Percentiles rank a stretch among this genome's conserved stretches.
phyloP scores from a whole-genome alignment of 2,329 filamentous ascomycete species.

The Stagonosporopsis vannaccii region DNA sequence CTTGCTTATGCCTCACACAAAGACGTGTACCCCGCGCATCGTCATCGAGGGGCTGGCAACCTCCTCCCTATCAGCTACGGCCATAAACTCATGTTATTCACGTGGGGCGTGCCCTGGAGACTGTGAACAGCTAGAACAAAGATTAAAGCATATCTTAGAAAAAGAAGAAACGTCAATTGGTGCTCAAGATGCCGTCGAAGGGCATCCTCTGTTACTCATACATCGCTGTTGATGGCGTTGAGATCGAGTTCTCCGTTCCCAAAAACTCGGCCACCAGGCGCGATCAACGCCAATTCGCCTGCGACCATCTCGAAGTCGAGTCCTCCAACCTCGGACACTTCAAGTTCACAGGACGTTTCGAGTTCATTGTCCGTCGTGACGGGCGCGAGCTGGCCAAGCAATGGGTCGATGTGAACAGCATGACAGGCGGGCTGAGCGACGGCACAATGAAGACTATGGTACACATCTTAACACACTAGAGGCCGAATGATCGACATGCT shows the following conservation, averaged over 20 bases:
- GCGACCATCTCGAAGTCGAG: slow-evolving; percentile 57
- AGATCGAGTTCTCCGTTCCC: slow-evolving; percentile 57
- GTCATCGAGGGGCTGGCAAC: slow-evolving; percentile 5
- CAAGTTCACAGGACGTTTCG: slow-evolving; percentile 56
- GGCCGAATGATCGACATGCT: neutral
- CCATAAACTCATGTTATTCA: neutral
- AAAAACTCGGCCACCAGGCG: slow-evolving; percentile 41
- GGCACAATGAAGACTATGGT: slow-evolving; percentile 46
- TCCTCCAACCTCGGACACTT: slow-evolving; percentile 53
- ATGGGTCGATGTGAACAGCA: slow-evolving; percentile 56
- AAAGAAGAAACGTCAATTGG: neutral
- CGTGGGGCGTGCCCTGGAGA: neutral
- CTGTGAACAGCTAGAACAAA: neutral
- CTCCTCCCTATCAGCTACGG: neutral
- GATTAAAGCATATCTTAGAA: neutral
- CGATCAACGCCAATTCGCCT: slow-evolving; percentile 48
- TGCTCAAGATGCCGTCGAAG: slow-evolving; percentile 44
- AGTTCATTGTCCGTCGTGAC: slow-evolving; percentile 50
- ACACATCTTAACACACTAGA: neutral
- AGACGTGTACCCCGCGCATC: slow-evolving; percentile 15
- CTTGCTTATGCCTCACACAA: slow-evolving; percentile 4
- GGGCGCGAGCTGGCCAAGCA: slow-evolving; percentile 53
- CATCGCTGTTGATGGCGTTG: slow-evolving; percentile 48
- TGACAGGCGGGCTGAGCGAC: slow-evolving; percentile 54
- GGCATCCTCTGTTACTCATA: slow-evolving; percentile 45